These are phyloP conservation scores for Gastrolobium villosum DNA, from an alignment of 306 rosid species.

Conservation along the genomic window DNA sequence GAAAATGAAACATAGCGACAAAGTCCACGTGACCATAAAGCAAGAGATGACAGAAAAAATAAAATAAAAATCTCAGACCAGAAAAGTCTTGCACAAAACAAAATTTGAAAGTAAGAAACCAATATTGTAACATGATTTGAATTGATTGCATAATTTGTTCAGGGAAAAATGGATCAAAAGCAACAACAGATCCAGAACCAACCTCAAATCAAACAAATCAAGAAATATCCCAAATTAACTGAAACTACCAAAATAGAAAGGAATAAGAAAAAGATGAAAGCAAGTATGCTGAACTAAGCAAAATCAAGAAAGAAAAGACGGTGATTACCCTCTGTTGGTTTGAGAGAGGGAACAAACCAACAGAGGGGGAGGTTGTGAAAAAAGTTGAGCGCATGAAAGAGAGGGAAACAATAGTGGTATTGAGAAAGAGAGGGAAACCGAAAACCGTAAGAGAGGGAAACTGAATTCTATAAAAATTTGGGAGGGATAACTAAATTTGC, in stretches of 20 bases:
- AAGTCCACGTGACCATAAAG: background rate
- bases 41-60: constrained; percentile 12
- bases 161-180: constrained; percentile 1
- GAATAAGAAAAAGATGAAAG: background rate
- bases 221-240: background rate
- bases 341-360: no score
- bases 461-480: no score
- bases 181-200: constrained; percentile 37
- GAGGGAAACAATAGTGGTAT: no score
- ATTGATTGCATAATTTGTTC: background rate
- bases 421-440: no score
- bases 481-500: no score
- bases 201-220: no score
- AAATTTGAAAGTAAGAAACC: background rate
- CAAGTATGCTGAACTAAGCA: background rate
- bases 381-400: no score
- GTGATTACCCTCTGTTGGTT: constrained; percentile 72
- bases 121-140: background rate
- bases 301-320: no score
- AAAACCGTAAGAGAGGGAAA: no score
- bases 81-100: background rate
- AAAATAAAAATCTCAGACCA: constrained; percentile 38
- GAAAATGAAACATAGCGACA: constrained; percentile 25
- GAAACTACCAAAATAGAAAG: background rate
- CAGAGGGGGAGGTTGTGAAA: no score